Evolutionary conservation across 805 yeast species (phyloP), one percentile per base, ranked within the genome.

Genomic region (Candida tallmaniae): DNA sequence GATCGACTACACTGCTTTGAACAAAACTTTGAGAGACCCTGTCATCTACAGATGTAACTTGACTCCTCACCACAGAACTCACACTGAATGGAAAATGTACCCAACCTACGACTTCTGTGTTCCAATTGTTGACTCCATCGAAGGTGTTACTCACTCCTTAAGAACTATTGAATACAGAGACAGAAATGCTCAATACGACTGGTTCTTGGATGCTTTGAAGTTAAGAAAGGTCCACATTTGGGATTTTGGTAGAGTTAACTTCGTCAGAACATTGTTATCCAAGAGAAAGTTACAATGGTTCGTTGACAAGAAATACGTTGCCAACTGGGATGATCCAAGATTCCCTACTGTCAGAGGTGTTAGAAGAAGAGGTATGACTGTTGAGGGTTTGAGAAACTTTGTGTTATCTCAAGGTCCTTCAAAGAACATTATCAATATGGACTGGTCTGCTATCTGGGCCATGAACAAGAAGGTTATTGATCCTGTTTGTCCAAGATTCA

Each of bases 331-430:
- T 56, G 99, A 93, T 63, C 98, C 99, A 51, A 78, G 99, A 63
- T 93, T 93, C 87, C 99, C 99, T 49, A 93, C 99, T 30, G 96
- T 93, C 25, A 82, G 97, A 65, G 99, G 99, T 71, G 96, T 90
- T 35, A 86, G 97, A 73, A 82, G 98, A 74, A 84, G 99, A 72
- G 99, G 99, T 71, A 93, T 93, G 99, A 80, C 96, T 25, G 94
- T 93, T 44, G 97, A 93, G 70, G 99, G 97, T 47, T 78, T 93
- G 61, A 79, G 90, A 65, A 84, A 85, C 73, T 93, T 93, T 53
- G 84, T 93, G 47, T 72, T 93, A 42, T 76, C 95, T 32, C 97
- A 93, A 70, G 99, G 99, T 53, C 99, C 99, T 26, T 90, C 97
- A 30, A 87, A 83, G 69, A 93, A 93, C 70, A 88, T 93, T 54